Evolutionary conservation across 805 yeast genomes (phyloP), one percentile per base, ranked within the genome.

Genomic region (Starmerella roubikii): DNA sequence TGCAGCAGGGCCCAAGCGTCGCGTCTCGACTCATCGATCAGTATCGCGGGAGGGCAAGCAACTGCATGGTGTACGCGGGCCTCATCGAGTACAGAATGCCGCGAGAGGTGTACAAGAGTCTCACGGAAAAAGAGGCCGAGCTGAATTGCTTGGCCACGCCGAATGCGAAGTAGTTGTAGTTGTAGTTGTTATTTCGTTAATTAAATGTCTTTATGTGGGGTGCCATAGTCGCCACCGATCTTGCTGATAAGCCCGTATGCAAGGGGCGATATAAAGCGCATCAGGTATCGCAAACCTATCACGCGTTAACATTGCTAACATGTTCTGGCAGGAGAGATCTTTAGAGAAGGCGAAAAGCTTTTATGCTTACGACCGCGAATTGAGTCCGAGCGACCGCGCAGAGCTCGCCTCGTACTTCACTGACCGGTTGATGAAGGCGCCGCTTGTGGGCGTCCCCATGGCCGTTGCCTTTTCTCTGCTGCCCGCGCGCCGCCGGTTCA

Each of bases 31-130:
- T 51, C 33, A 45, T 44, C 13, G 43, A 46, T 24, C 49, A 41
- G 33, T 42, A 49, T 42, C 42, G 49, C 8, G 41, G 35, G 35
- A 40, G 48, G 30, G 84, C 94, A 2, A 78, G 75, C 57, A 84
- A 84, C 58, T 80, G 94, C 58, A 84, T 86, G 85, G 74, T 86
- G 3, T 88, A 79, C 57, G 94, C 96, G 6, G 97, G 96, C 44
- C 79, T 88, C 76, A 78, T 86, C 27, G 93, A 83, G 60, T 85
- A 81, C 60, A 77, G 79, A 56, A 83, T 86, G 93, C 93, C 95
- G 8, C 61, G 78, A 41, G 59, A 57, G 41, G 49, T 50, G 12
- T 53, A 47, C 37, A 31, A 44, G 19, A 35, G 35, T 19, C 39
- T 53, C 22, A 48, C 54, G 18, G 39, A 45, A 31, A 44, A 52